Conservation (phyloP, 1,284 basidiomycete genomes). For the Ceratobasidium sp. region DNA sequence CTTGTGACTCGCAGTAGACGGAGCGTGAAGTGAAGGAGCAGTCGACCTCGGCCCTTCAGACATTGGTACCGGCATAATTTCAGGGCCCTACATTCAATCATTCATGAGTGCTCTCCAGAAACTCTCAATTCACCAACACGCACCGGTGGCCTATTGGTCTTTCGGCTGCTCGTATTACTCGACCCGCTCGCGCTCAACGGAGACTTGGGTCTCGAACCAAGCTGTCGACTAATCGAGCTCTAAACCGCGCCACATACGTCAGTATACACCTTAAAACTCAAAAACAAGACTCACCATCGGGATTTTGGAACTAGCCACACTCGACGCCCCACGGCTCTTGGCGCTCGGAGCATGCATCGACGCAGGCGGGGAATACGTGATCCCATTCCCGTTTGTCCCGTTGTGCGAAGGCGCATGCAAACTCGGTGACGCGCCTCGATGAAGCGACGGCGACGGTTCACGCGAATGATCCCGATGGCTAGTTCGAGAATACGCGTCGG, state of each 20-base stretch:
- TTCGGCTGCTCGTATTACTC: slow-evolving; percentile 5
- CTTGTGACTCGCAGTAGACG: slow-evolving; percentile 4
- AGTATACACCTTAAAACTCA: no score
- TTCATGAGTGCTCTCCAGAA: not conserved
- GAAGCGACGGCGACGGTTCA: not conserved
- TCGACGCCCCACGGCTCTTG: not conserved
- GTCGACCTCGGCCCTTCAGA: not conserved
- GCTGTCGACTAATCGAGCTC: not conserved
- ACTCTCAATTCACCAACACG: not conserved
- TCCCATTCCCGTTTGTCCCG: not conserved
- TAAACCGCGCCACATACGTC: not conserved
- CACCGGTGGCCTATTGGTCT: not conserved
- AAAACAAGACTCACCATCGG: slow-evolving; percentile 4
- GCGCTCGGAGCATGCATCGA: slow-evolving; percentile 4
- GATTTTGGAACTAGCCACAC: not conserved
- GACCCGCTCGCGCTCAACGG: slow-evolving; percentile 18
- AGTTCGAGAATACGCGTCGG: no score
- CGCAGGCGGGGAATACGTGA: not conserved
- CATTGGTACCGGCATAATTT: slow-evolving; percentile 2
- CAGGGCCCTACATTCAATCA: slow-evolving; percentile 25
- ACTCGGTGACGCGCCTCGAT: not conserved
- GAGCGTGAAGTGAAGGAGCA: not conserved
- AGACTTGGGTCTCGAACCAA: slow-evolving; percentile 3
- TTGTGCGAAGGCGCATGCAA: not conserved
- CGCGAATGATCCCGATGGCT: no score